Evolutionary conservation across 2,329 filamentous ascomycete genomes (phyloP).

Genomic region (Hymenoscyphus albidus): DNA sequence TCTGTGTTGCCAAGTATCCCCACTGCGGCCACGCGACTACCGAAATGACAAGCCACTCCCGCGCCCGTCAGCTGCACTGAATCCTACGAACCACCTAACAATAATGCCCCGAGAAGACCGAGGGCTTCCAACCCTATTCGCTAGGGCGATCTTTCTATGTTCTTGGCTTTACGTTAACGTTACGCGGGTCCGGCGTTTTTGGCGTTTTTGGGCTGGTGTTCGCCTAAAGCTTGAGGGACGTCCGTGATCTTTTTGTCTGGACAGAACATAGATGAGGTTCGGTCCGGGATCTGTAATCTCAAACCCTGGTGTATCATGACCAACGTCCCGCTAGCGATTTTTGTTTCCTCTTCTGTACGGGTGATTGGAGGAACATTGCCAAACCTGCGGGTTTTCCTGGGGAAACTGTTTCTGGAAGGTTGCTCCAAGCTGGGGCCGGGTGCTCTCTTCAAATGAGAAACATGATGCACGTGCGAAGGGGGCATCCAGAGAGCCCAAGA

Average conservation of each 20-base stretch:
- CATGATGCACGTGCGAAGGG: background rate
- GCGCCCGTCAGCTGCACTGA: background rate
- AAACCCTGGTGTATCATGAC: background rate
- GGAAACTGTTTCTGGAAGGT: constrained; percentile 1
- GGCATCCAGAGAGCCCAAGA: background rate
- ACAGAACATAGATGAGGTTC: background rate
- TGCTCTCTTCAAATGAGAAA: background rate
- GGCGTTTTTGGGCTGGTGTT: background rate
- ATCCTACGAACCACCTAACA: background rate
- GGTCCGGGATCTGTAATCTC: background rate
- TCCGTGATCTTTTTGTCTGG: background rate
- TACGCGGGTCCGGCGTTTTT: background rate
- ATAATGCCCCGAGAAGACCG: background rate
- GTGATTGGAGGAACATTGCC: background rate
- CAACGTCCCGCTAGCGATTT: background rate
- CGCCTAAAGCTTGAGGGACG: background rate
- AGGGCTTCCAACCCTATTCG: background rate
- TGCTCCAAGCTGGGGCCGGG: background rate
- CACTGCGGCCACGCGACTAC: background rate
- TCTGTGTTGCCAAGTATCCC: background rate
- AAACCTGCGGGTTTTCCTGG: background rate
- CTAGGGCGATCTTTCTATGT: background rate
- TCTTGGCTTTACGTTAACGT: background rate
- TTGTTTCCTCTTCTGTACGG: background rate
- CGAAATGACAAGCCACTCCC: background rate